Percentiles rank a stretch among this genome's conserved stretches.
These are phyloP conservation scores for Saccharata proteae DNA, from an alignment of 2,329 filamentous ascomycete species.

Conservation along the genomic window DNA sequence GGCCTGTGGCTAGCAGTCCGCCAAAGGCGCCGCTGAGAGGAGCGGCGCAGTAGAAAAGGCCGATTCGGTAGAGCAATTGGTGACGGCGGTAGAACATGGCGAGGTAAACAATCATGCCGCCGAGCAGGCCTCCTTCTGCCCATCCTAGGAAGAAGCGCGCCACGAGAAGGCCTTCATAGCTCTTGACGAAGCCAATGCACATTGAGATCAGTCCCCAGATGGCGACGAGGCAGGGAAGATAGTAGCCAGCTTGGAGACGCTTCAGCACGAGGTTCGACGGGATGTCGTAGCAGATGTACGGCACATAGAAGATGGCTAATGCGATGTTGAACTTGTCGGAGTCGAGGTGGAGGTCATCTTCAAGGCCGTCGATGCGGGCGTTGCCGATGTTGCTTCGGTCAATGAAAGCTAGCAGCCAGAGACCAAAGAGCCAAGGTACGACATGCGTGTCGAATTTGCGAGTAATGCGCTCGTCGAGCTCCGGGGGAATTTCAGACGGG, in stretches of 20 bases:
- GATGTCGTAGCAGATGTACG: conserved; percentile 30
- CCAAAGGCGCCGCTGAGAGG: conserved; percentile 30
- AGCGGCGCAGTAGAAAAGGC: conserved; percentile 25
- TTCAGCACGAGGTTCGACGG: conserved; percentile 31
- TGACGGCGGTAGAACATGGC: conserved; percentile 31
- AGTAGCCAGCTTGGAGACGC: conserved; percentile 27
- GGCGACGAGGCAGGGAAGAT: conserved; percentile 27
- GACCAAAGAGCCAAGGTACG: conserved; percentile 33
- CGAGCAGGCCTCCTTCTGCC: conserved; percentile 29
- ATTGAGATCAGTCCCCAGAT: conserved; percentile 29
- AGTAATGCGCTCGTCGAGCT: conserved; percentile 24
- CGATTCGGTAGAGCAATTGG: conserved; percentile 28
- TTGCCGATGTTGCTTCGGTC: conserved; percentile 32
- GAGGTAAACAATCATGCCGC: conserved; percentile 30
- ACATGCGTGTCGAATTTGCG: conserved; percentile 32
- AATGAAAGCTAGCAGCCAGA: conserved; percentile 38
- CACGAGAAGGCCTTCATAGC: conserved; percentile 27
- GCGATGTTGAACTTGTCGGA: conserved; percentile 31
- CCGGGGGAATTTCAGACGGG: conserved; percentile 3
- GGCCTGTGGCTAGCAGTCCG: conserved; percentile 29
- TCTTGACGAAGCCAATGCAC: conserved; percentile 30
- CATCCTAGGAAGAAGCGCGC: conserved; percentile 30
- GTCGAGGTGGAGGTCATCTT: conserved; percentile 26
- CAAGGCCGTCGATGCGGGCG: conserved; percentile 30
- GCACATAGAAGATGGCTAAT: conserved; percentile 33